Base-by-base conservation (phyloP, 2,329 filamentous ascomycete species). In the Aspergillus aculeatinus region DNA sequence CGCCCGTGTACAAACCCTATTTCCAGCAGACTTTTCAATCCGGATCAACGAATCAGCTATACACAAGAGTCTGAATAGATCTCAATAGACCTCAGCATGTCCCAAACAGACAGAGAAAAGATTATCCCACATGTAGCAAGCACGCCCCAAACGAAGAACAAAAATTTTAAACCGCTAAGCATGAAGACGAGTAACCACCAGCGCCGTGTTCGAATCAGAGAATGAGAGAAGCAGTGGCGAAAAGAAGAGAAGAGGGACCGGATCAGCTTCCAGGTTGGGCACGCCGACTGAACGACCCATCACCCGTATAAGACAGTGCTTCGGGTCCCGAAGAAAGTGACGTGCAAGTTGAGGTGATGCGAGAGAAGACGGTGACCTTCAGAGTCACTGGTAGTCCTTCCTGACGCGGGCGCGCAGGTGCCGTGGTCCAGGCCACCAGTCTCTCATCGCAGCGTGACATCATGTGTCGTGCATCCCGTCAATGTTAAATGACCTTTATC, bases 131-230 rank as follows among this genome's bases (percentile, higher is more conserved):
- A 66, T 56, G 33, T 31, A 57, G 33, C 57, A 57, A 66, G 60
- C 62, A 63, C 53, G 53, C 39, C 39, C 39, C 14, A 3, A 16
- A 44, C 19, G 16, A 60, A 60, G 39, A 62, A 60, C 29, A 57
- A 55, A 51, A 27, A 60, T 60, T 25, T 58, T 48, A 60, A 62
- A 66, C 62, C 66, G 65, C 65, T 68, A 64, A 66, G 60, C 55
- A 60, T 48, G 56, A 63, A 67, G 57, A 67, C 58, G 50, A 64
- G 60, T 54, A 73, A 70, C 72, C 71, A 72, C 73, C 70, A 74
- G 71, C 72, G 73, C 73, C 72, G 62, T 59, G 54, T 64, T 68
- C 57, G 29, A 59, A 60, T 55, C 60, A 64, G 57, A 59, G 16
- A 49, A 60, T 58, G 51, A 57, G 55, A 27, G 51, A 42, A 59